Percentiles rank a stretch among this genome's conserved stretches.
phyloP scores from a whole-genome alignment of 192 early-diverging fungal genomes.

The Coemansia sp. region DNA sequence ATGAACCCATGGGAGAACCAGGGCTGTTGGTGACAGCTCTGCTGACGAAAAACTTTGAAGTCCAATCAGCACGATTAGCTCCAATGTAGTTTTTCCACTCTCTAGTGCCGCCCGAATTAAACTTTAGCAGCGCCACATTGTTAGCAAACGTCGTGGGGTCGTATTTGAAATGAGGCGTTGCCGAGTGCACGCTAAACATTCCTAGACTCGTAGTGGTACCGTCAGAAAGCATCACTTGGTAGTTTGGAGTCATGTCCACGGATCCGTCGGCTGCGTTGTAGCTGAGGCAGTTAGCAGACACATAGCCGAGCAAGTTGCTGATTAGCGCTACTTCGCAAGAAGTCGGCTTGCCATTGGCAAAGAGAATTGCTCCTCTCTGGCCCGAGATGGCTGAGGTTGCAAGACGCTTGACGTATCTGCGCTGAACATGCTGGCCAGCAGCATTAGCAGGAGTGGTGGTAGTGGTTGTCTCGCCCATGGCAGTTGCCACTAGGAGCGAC shows the following conservation, averaged over 20 bases:
- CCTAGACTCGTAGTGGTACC: constrained; percentile 23
- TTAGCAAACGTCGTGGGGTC: constrained; percentile 41
- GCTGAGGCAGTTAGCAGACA: constrained; percentile 40
- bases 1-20: not conserved
- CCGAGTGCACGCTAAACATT: constrained; percentile 15
- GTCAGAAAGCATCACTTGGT: constrained; percentile 34
- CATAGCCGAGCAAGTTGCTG: constrained; percentile 45
- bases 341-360: constrained; percentile 31
- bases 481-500: constrained; percentile 1
- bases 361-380: constrained; percentile 31
- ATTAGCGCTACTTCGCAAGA: constrained; percentile 44
- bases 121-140: constrained; percentile 37
- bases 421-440: constrained; percentile 40
- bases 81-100: constrained; percentile 49
- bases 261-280: constrained; percentile 1
- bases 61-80: constrained; percentile 39
- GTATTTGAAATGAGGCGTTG: constrained; percentile 27
- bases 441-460: constrained; percentile 9
- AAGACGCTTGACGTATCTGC: constrained; percentile 26
- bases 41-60: constrained; percentile 23
- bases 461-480: not conserved
- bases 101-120: constrained; percentile 5
- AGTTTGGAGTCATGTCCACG: constrained; percentile 4
- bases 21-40: constrained; percentile 4
- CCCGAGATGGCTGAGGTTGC: constrained; percentile 11